Evolutionary conservation across 208 protist genomes (phyloP).

Genomic region (Angomonas ambiguus): DNA sequence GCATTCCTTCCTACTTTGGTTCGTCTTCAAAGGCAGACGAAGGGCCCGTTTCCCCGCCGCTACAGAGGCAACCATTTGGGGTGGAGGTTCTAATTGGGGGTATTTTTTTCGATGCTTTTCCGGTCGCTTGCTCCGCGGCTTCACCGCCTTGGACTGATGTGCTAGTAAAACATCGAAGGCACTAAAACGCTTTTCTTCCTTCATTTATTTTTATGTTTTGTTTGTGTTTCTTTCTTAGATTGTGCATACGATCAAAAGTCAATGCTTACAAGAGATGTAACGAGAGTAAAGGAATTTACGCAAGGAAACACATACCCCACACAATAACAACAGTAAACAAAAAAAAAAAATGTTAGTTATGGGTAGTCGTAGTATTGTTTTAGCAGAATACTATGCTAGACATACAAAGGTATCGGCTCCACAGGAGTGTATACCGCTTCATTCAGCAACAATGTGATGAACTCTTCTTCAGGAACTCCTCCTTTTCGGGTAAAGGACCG

Average conservation of each 20-base stretch:
- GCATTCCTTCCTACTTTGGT: neutral
- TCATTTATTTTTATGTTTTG: too few species aligned
- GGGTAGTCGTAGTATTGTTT: too few species aligned
- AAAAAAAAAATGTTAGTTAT: conserved; percentile 1
- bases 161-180: neutral
- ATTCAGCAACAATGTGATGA: neutral
- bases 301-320: neutral
- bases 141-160: neutral
- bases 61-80: neutral
- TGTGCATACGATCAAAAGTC: too few species aligned
- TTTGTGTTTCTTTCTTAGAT: too few species aligned
- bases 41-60: neutral
- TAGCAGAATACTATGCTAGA: neutral
- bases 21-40: neutral
- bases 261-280: too few species aligned
- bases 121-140: neutral
- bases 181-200: too few species aligned
- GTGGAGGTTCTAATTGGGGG: neutral
- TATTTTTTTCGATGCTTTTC: conserved; percentile 1
- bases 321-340: neutral
- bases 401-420: neutral
- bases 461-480: neutral
- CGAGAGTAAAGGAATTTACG: too few species aligned
- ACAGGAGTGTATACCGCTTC: neutral
- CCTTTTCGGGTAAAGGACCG: neutral